Percentiles rank a stretch among this genome's conserved stretches.
Conservation (phyloP, 495 filamentous ascomycete genomes). For the Diplogelasinospora grovesii region DNA sequence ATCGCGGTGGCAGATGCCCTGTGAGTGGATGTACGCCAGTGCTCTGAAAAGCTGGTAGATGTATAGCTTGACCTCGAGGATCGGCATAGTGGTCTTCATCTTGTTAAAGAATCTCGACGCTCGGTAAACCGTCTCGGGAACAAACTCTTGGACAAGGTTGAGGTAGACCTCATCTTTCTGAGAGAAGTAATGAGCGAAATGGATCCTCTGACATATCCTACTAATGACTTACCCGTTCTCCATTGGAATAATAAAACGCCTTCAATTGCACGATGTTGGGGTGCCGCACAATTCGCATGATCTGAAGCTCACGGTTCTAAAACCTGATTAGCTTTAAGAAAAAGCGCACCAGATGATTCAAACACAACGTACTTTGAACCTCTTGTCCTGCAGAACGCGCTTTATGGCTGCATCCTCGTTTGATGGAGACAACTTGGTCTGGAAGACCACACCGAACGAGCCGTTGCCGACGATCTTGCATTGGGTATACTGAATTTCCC, state of each 20-base stretch:
- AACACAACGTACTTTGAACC: conserved; percentile 75
- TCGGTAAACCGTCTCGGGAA: conserved; percentile 96
- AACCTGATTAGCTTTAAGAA: conserved; percentile 27
- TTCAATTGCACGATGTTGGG: conserved; percentile 98
- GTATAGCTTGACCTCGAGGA: conserved; percentile 97
- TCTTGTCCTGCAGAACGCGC: conserved; percentile 95
- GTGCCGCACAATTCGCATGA: conserved; percentile 98
- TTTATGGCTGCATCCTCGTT: conserved; percentile 99
- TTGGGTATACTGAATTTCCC: conserved; percentile 96
- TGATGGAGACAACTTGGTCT: conserved; percentile 94
- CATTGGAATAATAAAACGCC: conserved; percentile 99
- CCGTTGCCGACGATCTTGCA: conserved; percentile 99
- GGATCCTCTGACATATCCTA: not conserved
- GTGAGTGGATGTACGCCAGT: conserved; percentile 97
- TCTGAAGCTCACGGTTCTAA: conserved; percentile 97
- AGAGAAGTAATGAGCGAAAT: conserved; percentile 13
- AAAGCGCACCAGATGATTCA: not conserved
- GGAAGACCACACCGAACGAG: conserved; percentile 97
- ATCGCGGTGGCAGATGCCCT: conserved; percentile 97
- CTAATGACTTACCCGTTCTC: conserved; percentile 75
- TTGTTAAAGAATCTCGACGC: conserved; percentile 99
- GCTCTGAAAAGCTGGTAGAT: conserved; percentile 99
- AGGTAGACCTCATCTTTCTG: conserved; percentile 99
- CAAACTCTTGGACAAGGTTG: conserved; percentile 95
- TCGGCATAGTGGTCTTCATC: conserved; percentile 99